Evolutionary conservation across 1,284 basidiomycete species (phyloP), one percentile per base, ranked within the genome.

Genomic region (Puccinia novopanici): DNA sequence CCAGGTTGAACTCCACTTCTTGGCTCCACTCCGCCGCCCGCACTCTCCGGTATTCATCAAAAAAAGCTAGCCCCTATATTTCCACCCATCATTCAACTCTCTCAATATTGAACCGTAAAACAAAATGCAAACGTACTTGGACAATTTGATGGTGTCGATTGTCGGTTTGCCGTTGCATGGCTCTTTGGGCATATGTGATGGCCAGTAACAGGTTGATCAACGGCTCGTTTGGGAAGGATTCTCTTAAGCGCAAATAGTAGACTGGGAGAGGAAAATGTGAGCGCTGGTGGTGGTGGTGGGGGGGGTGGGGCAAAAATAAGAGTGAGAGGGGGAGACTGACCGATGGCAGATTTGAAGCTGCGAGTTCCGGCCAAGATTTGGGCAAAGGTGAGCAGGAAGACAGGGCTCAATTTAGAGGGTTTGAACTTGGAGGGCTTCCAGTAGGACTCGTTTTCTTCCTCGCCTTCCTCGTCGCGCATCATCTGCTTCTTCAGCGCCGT

Each of bases 81-180:
- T 54, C n/a, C 19, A 34, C 27, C 5, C 57, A 40, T 3, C 22
- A 8, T 57, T 57, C 22, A 5, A 9, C 55, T n/a, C 55, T 57
- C 55, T 9, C 22, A 19, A 57, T 15, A 45, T 8, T 45, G 45
- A 15, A 45, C 45, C 45, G 6, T 45, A 45, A 45, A 45, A 45
- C 45, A 45, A 42, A 59, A 59, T 30, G 24, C 27, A 68, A 50
- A 34, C 75, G 24, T 68, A 91, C 92, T 87, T 93, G 92, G 34
- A 90, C 88, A 67, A 94, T 88, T 74, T 93, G 89, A 85, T 96
- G 93, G 84, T 98, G 92, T 67, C 94, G 87, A 85, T 99, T 98
- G 86, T 98, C 96, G 8, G 92, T 91, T 85, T 98, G 95, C 13
- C 96, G 89, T 83, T 96, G 93, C 90, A 94, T 93, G 0, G 94